Conservation (phyloP, 768 basidiomycete genomes). For the Krasilnikovozyma curviuscula region DNA sequence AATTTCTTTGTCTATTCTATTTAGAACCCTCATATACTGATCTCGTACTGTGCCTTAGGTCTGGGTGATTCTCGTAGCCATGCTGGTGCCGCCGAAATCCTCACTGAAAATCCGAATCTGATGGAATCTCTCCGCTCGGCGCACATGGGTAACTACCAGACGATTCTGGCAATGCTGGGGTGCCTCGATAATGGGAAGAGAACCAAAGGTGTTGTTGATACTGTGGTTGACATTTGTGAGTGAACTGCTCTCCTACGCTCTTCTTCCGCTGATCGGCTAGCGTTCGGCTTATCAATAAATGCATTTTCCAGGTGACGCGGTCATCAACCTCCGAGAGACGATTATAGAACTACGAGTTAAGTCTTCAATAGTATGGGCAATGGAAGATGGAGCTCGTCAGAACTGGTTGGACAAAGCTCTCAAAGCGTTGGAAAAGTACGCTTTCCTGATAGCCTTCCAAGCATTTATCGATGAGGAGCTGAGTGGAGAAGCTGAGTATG, state of each 20-base stretch:
- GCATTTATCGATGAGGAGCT: constrained; percentile 54
- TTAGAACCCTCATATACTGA: constrained; percentile 21
- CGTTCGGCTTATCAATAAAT: neutral
- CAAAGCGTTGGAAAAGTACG: constrained; percentile 74
- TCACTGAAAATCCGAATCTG: constrained; percentile 58
- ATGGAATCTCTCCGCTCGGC: constrained; percentile 77
- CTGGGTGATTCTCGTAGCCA: constrained; percentile 24
- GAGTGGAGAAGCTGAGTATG: constrained; percentile 38
- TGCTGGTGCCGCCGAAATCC: constrained; percentile 54
- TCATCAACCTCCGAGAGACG: constrained; percentile 76
- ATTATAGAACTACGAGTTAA: constrained; percentile 48
- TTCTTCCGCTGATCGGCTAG: neutral
- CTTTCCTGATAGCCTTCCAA: constrained; percentile 86
- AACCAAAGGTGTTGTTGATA: constrained; percentile 77
- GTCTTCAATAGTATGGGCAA: constrained; percentile 13
- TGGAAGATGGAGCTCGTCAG: constrained; percentile 32
- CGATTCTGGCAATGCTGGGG: constrained; percentile 80
- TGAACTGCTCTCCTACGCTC: constrained; percentile 19
- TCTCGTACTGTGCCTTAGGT: constrained; percentile 47
- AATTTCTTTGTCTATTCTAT: constrained; percentile 12
- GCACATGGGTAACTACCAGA: constrained; percentile 74
- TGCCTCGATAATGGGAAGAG: constrained; percentile 68
- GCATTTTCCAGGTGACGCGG: constrained; percentile 52
- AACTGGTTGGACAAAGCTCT: constrained; percentile 44
- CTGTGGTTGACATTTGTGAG: constrained; percentile 59